Conservation (phyloP, 2,329 filamentous ascomycete species). For the Ampelomyces quisqualis region DNA sequence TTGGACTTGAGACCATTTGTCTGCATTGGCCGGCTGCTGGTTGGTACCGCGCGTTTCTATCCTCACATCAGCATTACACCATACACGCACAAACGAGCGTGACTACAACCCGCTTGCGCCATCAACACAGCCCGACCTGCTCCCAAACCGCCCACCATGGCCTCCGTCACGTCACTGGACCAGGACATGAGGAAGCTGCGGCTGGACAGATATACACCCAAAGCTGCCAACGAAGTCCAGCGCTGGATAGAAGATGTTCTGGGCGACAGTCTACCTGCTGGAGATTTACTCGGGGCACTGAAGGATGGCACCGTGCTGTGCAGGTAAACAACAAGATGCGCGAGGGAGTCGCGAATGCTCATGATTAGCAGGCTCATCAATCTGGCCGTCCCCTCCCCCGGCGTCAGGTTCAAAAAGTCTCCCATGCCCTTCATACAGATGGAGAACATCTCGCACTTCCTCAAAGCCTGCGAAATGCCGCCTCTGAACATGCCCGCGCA, state of each 20-base stretch:
- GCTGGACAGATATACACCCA: slow-evolving; percentile 87
- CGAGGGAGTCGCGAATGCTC: background rate
- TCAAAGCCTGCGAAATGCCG: slow-evolving; percentile 79
- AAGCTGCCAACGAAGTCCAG: slow-evolving; percentile 80
- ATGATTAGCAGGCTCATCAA: slow-evolving; percentile 70
- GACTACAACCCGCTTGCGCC: slow-evolving; percentile 9
- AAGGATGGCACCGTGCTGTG: slow-evolving; percentile 92
- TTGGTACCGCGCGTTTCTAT: too few species aligned
- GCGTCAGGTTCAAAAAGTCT: slow-evolving; percentile 86
- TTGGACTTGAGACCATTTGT: too few species aligned
- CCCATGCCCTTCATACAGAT: slow-evolving; percentile 98
- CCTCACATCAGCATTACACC: too few species aligned
- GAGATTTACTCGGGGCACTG: slow-evolving; percentile 79
- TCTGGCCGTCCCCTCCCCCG: slow-evolving; percentile 71
- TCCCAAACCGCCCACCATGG: slow-evolving; percentile 60
- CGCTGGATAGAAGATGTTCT: slow-evolving; percentile 83
- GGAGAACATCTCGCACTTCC: slow-evolving; percentile 98
- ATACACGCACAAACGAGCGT: background rate
- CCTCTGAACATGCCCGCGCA: slow-evolving; percentile 88
- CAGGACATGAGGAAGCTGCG: slow-evolving; percentile 94
- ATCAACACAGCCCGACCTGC: slow-evolving; percentile 11
- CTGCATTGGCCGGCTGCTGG: too few species aligned
- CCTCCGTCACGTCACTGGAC: slow-evolving; percentile 89
- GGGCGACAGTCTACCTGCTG: slow-evolving; percentile 68
- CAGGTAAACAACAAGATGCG: slow-evolving; percentile 60